Conservation (phyloP, 2,329 filamentous ascomycete genomes). For the Colletotrichum paranaense region DNA sequence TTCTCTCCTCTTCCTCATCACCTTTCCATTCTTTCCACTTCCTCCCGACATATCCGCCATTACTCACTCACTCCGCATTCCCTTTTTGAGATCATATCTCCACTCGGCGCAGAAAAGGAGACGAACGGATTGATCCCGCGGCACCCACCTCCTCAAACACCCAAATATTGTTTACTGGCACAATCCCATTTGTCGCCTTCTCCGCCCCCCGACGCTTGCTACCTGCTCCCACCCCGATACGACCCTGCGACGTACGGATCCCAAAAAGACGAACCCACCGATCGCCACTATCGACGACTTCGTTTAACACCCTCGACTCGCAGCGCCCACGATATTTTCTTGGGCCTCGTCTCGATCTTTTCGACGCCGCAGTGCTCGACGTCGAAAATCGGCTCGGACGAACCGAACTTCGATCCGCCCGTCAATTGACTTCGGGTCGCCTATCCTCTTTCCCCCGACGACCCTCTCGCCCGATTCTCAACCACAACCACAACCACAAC, state of each 20-base stretch:
- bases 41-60: conserved; percentile 5
- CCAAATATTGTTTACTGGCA: neutral
- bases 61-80: neutral
- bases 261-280: conserved; percentile 22
- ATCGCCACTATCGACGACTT: conserved; percentile 4
- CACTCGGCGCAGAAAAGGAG: conserved; percentile 10
- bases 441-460: neutral
- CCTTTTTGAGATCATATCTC: neutral
- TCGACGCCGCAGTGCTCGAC: neutral
- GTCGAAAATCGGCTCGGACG: neutral
- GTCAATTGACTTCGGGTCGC: conserved; percentile 23
- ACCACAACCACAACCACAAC: neutral
- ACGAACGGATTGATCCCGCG: neutral
- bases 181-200: conserved; percentile 1
- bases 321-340: neutral
- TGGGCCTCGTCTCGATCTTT: neutral
- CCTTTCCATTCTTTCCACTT: neutral
- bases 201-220: conserved; percentile 5
- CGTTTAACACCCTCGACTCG: neutral
- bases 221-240: conserved; percentile 17
- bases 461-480: neutral
- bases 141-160: conserved; percentile 5
- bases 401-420: neutral
- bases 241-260: conserved; percentile 12
- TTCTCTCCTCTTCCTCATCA: neutral